phyloP scores from a whole-genome alignment of 257 asterid genomes.

The Buddleja alternifolia region DNA sequence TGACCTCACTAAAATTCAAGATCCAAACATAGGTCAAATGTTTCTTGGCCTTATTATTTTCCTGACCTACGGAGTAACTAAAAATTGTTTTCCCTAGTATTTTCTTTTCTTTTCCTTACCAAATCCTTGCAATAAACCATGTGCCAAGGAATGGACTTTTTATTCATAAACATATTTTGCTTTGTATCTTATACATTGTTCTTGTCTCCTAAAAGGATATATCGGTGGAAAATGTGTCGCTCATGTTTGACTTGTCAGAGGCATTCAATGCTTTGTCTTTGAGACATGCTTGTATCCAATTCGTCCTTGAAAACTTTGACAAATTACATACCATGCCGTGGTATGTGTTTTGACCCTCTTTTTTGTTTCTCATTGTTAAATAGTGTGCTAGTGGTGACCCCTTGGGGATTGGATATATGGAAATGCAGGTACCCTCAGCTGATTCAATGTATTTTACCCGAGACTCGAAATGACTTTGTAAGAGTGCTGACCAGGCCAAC shows the following conservation, averaged over 20 bases:
- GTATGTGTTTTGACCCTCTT: constrained; percentile 41
- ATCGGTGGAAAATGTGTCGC: constrained; percentile 59
- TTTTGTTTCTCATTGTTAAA: neutral
- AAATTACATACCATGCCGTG: constrained; percentile 54
- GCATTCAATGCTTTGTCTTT: constrained; percentile 68
- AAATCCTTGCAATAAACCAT: too few species aligned
- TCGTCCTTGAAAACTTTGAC: constrained; percentile 63
- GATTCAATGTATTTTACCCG: constrained; percentile 63
- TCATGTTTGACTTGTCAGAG: constrained; percentile 76
- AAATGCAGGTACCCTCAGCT: constrained; percentile 57
- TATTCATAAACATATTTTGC: neutral
- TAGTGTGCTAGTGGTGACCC: neutral
- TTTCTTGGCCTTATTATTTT: too few species aligned
- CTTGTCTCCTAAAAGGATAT: constrained; percentile 51
- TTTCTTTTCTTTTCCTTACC: too few species aligned
- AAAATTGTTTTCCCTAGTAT: too few species aligned
- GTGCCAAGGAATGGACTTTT: too few species aligned
- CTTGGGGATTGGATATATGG: constrained; percentile 7
- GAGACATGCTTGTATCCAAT: constrained; percentile 61
- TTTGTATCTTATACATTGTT: constrained; percentile 26
- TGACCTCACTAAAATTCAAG: too few species aligned
- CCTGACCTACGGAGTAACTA: too few species aligned
- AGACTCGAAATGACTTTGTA: constrained; percentile 63
- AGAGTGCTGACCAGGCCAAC: constrained; percentile 49
- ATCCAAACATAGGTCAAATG: too few species aligned